phyloP scores from a whole-genome alignment of 2,329 filamentous ascomycete species.

The Chaetomium sp. region DNA sequence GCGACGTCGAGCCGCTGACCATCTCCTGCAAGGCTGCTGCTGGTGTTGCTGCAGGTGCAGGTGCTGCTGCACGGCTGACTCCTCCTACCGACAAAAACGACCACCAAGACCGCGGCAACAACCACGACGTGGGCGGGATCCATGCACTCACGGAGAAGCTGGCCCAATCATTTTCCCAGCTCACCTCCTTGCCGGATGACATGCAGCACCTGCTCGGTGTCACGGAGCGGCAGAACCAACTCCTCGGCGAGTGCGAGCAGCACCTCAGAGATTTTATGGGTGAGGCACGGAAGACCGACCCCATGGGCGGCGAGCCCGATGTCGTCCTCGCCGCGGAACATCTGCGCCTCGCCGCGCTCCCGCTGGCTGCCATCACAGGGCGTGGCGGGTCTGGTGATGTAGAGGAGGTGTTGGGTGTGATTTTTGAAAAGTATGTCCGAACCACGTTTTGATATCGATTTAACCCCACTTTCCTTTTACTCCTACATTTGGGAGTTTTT shows the following conservation, averaged over 20 bases:
- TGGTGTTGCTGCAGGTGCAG: constrained; percentile 9
- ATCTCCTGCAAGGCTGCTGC: constrained; percentile 67
- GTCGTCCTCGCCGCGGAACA: constrained; percentile 88
- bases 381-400: constrained; percentile 80
- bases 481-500: too few species aligned
- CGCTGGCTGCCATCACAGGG: constrained; percentile 81
- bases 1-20: constrained; percentile 39
- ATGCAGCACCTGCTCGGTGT: constrained; percentile 84
- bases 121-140: constrained; percentile 55
- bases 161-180: constrained; percentile 57
- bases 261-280: constrained; percentile 68
- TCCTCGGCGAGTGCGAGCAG: constrained; percentile 65
- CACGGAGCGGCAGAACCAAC: constrained; percentile 78
- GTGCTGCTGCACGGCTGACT: constrained; percentile 14
- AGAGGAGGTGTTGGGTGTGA: constrained; percentile 90
- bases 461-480: too few species aligned
- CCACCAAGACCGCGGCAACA: too few species aligned
- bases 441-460: constrained; percentile 26
- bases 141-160: constrained; percentile 62
- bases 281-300: constrained; percentile 38
- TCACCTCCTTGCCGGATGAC: constrained; percentile 65
- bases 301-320: constrained; percentile 55
- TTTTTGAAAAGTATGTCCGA: constrained; percentile 78
- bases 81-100: too few species aligned
- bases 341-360: constrained; percentile 71